phyloP scores from a whole-genome alignment of 2,329 filamentous ascomycete species.

The Ambrosiella cleistominuta region DNA sequence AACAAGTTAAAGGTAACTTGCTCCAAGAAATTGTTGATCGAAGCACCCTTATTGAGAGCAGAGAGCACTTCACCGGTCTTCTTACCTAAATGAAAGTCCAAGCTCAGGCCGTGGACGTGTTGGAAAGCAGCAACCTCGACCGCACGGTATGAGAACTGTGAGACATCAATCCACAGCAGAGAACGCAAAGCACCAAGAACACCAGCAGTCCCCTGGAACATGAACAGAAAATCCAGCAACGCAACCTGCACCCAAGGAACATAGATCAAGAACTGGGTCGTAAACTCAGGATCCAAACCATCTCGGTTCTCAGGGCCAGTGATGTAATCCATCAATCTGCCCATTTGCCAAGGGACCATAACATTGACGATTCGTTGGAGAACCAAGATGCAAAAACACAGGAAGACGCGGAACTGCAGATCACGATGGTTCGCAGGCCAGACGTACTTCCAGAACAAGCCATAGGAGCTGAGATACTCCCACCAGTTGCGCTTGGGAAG shows the following conservation, averaged over 20 bases:
- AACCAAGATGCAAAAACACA: slow-evolving; percentile 68
- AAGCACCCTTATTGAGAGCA: slow-evolving; percentile 84
- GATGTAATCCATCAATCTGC: slow-evolving; percentile 60
- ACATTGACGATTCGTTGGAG: slow-evolving; percentile 73
- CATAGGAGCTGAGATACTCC: slow-evolving; percentile 86
- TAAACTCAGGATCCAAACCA: slow-evolving; percentile 20
- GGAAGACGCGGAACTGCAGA: slow-evolving; percentile 60
- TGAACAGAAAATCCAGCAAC: slow-evolving; percentile 28
- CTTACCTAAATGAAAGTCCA: slow-evolving; percentile 94
- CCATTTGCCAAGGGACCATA: slow-evolving; percentile 66
- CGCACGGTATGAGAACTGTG: slow-evolving; percentile 90
- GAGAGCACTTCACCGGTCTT: slow-evolving; percentile 92
- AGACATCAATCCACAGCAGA: slow-evolving; percentile 87
- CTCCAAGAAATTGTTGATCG: slow-evolving; percentile 92
- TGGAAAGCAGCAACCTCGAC: slow-evolving; percentile 91
- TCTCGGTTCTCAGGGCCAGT: slow-evolving; percentile 34
- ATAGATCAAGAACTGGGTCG: slow-evolving; percentile 13
- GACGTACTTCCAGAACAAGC: slow-evolving; percentile 86
- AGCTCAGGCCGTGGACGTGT: slow-evolving; percentile 84
- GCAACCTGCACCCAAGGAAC: slow-evolving; percentile 45
- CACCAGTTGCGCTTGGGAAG: slow-evolving; percentile 83
- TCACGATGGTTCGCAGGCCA: slow-evolving; percentile 69
- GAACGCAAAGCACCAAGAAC: slow-evolving; percentile 68
- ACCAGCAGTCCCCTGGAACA: slow-evolving; percentile 73
- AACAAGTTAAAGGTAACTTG: slow-evolving; percentile 91